Evolutionary conservation across 768 basidiomycete genomes (phyloP).

Genomic region (Epithele typhae): DNA sequence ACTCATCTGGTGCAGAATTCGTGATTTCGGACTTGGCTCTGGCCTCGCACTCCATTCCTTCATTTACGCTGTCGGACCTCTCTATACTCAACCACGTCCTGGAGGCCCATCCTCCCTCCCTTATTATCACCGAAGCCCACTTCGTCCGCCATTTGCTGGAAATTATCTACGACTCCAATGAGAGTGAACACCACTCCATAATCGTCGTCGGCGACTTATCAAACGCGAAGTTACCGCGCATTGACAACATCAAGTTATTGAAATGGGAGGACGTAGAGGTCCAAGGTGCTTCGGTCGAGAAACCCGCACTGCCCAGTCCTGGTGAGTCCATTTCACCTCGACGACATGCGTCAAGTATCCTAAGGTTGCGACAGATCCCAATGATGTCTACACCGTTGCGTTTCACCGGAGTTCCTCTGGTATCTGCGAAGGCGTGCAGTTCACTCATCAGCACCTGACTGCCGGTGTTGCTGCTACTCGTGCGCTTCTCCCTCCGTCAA

Average conservation of each 20-base stretch:
- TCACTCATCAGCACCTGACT: conserved; percentile 84
- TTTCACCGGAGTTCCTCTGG: conserved; percentile 55
- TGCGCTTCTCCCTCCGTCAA: conserved; percentile 69
- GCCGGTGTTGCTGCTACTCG: conserved; percentile 83
- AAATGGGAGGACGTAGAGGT: conserved; percentile 70
- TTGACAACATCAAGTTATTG: conserved; percentile 52
- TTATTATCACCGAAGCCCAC: conserved; percentile 65
- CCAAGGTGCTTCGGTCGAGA: conserved; percentile 51
- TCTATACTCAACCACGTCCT: conserved; percentile 61
- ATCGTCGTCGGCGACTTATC: conserved; percentile 70
- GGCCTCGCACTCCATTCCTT: conserved; percentile 61
- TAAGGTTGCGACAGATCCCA: conserved; percentile 38
- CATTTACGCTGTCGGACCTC: conserved; percentile 58
- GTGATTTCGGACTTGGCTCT: conserved; percentile 77
- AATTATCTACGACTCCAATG: conserved; percentile 57
- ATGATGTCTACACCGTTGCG: conserved; percentile 63
- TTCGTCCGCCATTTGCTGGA: conserved; percentile 71
- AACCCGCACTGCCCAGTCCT: conserved; percentile 40
- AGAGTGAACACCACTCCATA: conserved; percentile 47
- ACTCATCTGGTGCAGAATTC: conserved; percentile 51
- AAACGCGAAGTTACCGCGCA: conserved; percentile 39
- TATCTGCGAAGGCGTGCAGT: conserved; percentile 52
- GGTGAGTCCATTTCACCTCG: conserved; percentile 37
- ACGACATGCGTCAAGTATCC: not conserved
- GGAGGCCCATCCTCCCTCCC: conserved; percentile 63